Evolutionary conservation across 345 rosid genomes (phyloP), one percentile per base, ranked within the genome.

Genomic region (Eucalyptus curtisii): DNA sequence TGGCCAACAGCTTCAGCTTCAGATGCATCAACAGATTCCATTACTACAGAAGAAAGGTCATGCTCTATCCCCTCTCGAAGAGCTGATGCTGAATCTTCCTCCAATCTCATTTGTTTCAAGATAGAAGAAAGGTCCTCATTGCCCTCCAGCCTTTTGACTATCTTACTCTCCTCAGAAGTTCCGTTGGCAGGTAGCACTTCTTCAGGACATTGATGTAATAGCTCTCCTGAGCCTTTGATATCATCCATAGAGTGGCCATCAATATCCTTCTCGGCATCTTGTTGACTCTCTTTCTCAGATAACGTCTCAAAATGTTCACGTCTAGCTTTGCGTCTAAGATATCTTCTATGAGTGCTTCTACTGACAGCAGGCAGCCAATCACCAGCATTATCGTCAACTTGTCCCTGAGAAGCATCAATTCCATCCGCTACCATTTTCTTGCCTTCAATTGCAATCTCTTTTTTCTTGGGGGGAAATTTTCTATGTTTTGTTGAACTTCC

Each of bases 291-390:
- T 91, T 93, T 93, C 89, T 96, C 96, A 80, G 91, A 91, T 88
- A 93, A 90, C 8, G 95, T 93, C 76, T 91, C 93, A 80, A 89
- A 55, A 49, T 92, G 88, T 87, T 95, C 99, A 85, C 95, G 93
- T 87, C 93, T 95, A 13, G 95, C 97, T 92, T 94, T 94, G 91
- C 99, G 95, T 90, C 97, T 95, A 76, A 97, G 94, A 87, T 42
- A 97, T 89, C 95, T 98, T 86, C 97, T 92, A 87, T 95, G 99
- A 87, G 99, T 96, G 90, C 99, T 95, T 86, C 97, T 93, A 92
- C 99, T 95, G 40, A 97, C 99, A 48, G 98, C 99, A 89, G 97
- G 99, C 92, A 55, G 91, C 99, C 99, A 98, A 88, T 95, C 97
- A 94, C 93, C 94, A 86, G 90, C 90, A 89, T 94, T 90, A 89